phyloP scores from a whole-genome alignment of 192 early-diverging fungal species.

The Backusella liffmaniae region DNA sequence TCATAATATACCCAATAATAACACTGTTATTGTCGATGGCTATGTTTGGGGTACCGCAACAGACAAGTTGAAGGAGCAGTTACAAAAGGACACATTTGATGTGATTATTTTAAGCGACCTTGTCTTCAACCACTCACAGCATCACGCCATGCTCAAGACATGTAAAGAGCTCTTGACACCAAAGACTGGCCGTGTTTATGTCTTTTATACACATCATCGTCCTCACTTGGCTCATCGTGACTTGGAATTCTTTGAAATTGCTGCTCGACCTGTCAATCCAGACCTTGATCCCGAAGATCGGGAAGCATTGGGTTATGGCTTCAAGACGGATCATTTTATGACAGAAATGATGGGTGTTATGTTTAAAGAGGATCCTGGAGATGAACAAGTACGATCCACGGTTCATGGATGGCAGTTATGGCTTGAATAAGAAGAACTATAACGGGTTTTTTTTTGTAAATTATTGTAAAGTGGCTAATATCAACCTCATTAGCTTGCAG shows the following conservation, averaged over 20 bases:
- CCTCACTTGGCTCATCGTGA: slow-evolving; percentile 77
- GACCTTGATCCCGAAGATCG: slow-evolving; percentile 45
- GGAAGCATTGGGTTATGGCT: slow-evolving; percentile 57
- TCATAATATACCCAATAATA: slow-evolving; percentile 41
- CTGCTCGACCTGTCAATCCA: slow-evolving; percentile 35
- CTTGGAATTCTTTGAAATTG: slow-evolving; percentile 80
- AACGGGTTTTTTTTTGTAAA: not conserved
- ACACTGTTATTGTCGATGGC: slow-evolving; percentile 33
- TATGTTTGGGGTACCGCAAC: slow-evolving; percentile 72
- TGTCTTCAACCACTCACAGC: slow-evolving; percentile 91
- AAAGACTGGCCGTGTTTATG: slow-evolving; percentile 61
- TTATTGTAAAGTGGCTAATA: not conserved
- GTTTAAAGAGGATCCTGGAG: slow-evolving; percentile 88
- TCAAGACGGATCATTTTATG: slow-evolving; percentile 65
- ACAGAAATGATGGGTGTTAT: slow-evolving; percentile 73
- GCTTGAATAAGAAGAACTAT: slow-evolving; percentile 15
- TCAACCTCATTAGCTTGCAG: not conserved
- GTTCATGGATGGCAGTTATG: slow-evolving; percentile 75
- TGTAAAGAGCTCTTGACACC: slow-evolving; percentile 60
- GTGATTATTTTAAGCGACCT: slow-evolving; percentile 83
- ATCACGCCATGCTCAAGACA: slow-evolving; percentile 68
- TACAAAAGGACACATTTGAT: slow-evolving; percentile 55
- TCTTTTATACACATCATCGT: slow-evolving; percentile 86
- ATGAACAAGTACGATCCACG: slow-evolving; percentile 72
- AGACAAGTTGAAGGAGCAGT: slow-evolving; percentile 30